These are phyloP conservation scores for Cydonia oblonga DNA, from an alignment of 331 rosid genomes.

Conservation along the genomic window DNA sequence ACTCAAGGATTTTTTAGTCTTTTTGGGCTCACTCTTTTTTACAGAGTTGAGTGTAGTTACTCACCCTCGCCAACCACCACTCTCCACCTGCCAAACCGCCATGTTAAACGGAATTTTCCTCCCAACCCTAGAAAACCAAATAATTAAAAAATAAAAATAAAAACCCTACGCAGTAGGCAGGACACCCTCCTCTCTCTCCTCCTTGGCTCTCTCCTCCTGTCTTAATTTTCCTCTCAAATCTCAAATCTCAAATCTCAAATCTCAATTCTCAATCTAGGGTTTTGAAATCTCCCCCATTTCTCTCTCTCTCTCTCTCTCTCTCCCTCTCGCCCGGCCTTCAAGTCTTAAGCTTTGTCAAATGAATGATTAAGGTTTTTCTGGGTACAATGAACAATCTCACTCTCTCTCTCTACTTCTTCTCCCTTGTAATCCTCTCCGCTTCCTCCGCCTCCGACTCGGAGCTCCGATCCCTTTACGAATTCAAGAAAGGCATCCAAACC, in stretches of 20 bases:
- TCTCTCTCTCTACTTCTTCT: constrained; percentile 17
- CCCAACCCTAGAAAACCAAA: not conserved
- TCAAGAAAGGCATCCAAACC: constrained; percentile 61
- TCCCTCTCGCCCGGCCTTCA: not conserved
- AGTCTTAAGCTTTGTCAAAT: constrained; percentile 4
- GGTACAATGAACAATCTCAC: constrained; percentile 42
- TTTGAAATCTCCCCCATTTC: constrained; percentile 9
- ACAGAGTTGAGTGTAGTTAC: constrained; percentile 73
- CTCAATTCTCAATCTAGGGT: too few species aligned
- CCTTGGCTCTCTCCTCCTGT: constrained; percentile 2
- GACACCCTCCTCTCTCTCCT: not conserved
- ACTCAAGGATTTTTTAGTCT: not conserved
- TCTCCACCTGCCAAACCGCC: constrained; percentile 67
- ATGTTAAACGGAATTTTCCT: constrained; percentile 36
- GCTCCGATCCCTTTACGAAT: constrained; percentile 77
- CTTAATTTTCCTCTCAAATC: not conserved
- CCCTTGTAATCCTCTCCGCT: not conserved
- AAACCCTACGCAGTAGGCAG: constrained; percentile 25
- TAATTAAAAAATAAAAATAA: not conserved
- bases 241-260: too few species aligned
- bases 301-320: not conserved
- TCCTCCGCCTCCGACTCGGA: constrained; percentile 36
- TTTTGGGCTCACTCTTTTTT: too few species aligned
- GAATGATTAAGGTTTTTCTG: constrained; percentile 37
- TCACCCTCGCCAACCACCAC: constrained; percentile 61